Evolutionary conservation across 2,329 filamentous ascomycete genomes (phyloP).

Genomic region (Aspergillus phoenicis): DNA sequence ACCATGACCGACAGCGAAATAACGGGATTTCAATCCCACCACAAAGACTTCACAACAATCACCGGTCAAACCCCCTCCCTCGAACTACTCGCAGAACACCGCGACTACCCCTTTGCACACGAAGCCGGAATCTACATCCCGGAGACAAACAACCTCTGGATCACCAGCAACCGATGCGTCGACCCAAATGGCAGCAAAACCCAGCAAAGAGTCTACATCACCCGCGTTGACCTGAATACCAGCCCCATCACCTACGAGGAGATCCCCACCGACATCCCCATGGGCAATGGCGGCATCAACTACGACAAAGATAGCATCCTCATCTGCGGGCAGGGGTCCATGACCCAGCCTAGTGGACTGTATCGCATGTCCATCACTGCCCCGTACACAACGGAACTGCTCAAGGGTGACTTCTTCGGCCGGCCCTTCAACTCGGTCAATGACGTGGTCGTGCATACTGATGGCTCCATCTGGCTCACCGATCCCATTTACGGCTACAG

Average conservation of each 20-base stretch:
- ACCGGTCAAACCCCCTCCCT: slow-evolving; percentile 41
- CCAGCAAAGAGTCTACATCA: slow-evolving; percentile 28
- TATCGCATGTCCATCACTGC: slow-evolving; percentile 20
- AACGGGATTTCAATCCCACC: slow-evolving; percentile 16
- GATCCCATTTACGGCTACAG: slow-evolving; percentile 42
- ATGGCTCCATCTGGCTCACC: slow-evolving; percentile 44
- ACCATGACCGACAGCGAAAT: neutral
- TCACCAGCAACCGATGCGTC: slow-evolving; percentile 40
- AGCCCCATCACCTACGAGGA: slow-evolving; percentile 14
- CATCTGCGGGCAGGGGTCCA: slow-evolving; percentile 47
- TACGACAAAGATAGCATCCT: slow-evolving; percentile 43
- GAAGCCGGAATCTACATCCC: slow-evolving; percentile 49
- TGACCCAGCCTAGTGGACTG: slow-evolving; percentile 15
- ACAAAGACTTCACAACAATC: slow-evolving; percentile 31
- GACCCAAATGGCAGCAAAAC: slow-evolving; percentile 10
- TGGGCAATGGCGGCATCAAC: slow-evolving; percentile 56
- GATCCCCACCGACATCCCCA: slow-evolving; percentile 39
- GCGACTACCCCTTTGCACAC: slow-evolving; percentile 52
- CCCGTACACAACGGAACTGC: slow-evolving; percentile 26
- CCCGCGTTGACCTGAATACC: slow-evolving; percentile 17
- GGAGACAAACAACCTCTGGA: slow-evolving; percentile 35
- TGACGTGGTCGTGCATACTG: slow-evolving; percentile 40
- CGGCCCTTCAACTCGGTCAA: slow-evolving; percentile 44
- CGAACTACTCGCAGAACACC: slow-evolving; percentile 41
- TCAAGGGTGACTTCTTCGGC: slow-evolving; percentile 39